These are phyloP conservation scores for Citeromyces nyonsensis DNA, from an alignment of 805 yeast genomes.

Conservation along the genomic window DNA sequence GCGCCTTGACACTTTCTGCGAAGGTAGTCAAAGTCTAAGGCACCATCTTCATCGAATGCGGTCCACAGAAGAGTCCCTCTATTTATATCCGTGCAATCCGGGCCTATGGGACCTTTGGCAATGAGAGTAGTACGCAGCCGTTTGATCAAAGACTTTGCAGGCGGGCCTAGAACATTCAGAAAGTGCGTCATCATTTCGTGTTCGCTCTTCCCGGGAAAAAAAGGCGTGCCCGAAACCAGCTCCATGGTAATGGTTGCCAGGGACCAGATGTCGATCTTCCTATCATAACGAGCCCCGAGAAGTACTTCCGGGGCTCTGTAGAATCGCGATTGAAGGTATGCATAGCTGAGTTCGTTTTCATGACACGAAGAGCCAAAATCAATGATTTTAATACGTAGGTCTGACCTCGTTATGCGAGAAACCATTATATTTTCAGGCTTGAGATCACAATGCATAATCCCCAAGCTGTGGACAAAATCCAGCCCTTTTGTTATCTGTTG, in stretches of 20 bases:
- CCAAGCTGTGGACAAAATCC: slow-evolving; percentile 34
- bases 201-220: slow-evolving; percentile 34
- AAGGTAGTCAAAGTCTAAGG: slow-evolving; percentile 8
- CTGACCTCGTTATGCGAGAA: slow-evolving; percentile 16
- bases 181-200: slow-evolving; percentile 26
- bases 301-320: slow-evolving; percentile 72
- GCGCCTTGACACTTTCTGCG: slow-evolving; percentile 4
- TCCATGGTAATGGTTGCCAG: slow-evolving; percentile 89
- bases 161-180: slow-evolving; percentile 29
- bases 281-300: slow-evolving; percentile 44
- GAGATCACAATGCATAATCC: slow-evolving; percentile 69
- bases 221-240: slow-evolving; percentile 39
- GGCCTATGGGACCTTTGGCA: slow-evolving; percentile 17
- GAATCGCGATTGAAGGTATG: slow-evolving; percentile 49
- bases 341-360: slow-evolving; percentile 23
- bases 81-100: slow-evolving; percentile 6
- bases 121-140: slow-evolving; percentile 21
- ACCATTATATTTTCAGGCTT: slow-evolving; percentile 75
- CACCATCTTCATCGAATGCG: slow-evolving; percentile 15
- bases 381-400: slow-evolving; percentile 38
- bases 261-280: slow-evolving; percentile 76
- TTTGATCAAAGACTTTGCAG: slow-evolving; percentile 21
- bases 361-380: slow-evolving; percentile 67
- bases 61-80: slow-evolving; percentile 18
- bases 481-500: slow-evolving; percentile 44